Evolutionary conservation across 1,139 yeast genomes (phyloP).

Genomic region (Arxiozyma heterogenica): DNA sequence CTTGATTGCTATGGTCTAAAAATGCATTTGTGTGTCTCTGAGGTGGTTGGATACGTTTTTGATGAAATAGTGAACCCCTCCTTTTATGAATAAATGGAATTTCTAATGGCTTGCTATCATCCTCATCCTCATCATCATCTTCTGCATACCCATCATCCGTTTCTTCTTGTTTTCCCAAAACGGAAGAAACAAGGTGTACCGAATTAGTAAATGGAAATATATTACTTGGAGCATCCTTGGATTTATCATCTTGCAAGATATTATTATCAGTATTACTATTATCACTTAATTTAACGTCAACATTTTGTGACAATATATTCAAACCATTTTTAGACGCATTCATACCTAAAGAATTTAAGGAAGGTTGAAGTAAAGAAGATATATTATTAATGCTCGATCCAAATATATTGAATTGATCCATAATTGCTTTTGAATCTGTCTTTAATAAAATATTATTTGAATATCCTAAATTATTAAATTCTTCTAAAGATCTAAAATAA

Average conservation of each 20-base stretch:
- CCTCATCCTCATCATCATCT: conserved; percentile 28
- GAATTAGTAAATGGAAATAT: neutral
- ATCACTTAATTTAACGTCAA: neutral
- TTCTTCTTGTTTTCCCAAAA: conserved; percentile 12
- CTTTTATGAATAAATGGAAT: conserved; percentile 27
- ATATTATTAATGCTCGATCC: conserved; percentile 9
- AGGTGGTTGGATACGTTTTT: conserved; percentile 7
- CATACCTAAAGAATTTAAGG: neutral
- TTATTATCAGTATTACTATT: neutral
- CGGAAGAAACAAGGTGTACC: neutral
- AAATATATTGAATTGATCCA: conserved; percentile 26
- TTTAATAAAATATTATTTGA: conserved; percentile 9
- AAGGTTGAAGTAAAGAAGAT: conserved; percentile 5
- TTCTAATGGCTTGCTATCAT: conserved; percentile 32
- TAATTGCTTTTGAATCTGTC: conserved; percentile 18
- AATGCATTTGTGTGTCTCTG: neutral
- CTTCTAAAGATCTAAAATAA: conserved; percentile 5
- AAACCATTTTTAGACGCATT: neutral
- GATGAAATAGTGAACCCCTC: conserved; percentile 14
- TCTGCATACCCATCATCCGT: conserved; percentile 30
- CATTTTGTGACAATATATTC: neutral
- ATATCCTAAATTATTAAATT: conserved; percentile 7
- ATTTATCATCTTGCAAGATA: neutral
- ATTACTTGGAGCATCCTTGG: neutral
- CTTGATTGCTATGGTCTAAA: neutral